phyloP scores from a whole-genome alignment of 2,329 filamentous ascomycete species.

The Alternaria metachromatica region DNA sequence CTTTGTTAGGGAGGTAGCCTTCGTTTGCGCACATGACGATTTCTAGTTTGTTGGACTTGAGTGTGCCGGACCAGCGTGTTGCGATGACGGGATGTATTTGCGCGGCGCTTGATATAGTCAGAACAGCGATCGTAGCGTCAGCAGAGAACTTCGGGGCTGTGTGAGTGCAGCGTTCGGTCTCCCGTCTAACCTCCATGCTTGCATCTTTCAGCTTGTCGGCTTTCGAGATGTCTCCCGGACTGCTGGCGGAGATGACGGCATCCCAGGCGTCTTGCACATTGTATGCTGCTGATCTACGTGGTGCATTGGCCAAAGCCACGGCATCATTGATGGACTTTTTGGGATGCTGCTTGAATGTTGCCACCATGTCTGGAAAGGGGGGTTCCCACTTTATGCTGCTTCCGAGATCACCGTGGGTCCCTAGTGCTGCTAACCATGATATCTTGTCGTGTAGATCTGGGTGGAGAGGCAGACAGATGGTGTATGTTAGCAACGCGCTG shows the following conservation, averaged over 20 bases:
- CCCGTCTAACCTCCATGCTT: constrained; percentile 64
- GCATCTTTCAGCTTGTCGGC: constrained; percentile 61
- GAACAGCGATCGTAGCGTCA: constrained; percentile 68
- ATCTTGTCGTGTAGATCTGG: constrained; percentile 57
- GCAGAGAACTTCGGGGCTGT: constrained; percentile 68
- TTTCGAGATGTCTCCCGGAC: constrained; percentile 60
- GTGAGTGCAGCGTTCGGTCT: constrained; percentile 67
- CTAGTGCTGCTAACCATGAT: constrained; percentile 68
- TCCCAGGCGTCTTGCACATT: constrained; percentile 68
- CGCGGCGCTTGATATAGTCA: constrained; percentile 65
- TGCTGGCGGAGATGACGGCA: constrained; percentile 59
- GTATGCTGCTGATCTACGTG: constrained; percentile 66
- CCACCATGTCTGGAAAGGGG: constrained; percentile 70
- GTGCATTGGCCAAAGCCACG: constrained; percentile 70
- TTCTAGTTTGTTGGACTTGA: constrained; percentile 65
- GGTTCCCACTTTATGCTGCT: constrained; percentile 69
- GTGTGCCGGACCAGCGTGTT: constrained; percentile 68
- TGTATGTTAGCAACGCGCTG: constrained; percentile 68
- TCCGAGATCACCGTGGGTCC: constrained; percentile 71
- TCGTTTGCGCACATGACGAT: constrained; percentile 72
- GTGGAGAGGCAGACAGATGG: constrained; percentile 66
- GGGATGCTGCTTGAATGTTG: constrained; percentile 65
- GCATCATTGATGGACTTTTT: constrained; percentile 69
- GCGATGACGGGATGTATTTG: constrained; percentile 73
- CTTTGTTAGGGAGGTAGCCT: constrained; percentile 67